phyloP scores from a whole-genome alignment of 2,329 filamentous ascomycete species.

The Cordyceps militaris region DNA sequence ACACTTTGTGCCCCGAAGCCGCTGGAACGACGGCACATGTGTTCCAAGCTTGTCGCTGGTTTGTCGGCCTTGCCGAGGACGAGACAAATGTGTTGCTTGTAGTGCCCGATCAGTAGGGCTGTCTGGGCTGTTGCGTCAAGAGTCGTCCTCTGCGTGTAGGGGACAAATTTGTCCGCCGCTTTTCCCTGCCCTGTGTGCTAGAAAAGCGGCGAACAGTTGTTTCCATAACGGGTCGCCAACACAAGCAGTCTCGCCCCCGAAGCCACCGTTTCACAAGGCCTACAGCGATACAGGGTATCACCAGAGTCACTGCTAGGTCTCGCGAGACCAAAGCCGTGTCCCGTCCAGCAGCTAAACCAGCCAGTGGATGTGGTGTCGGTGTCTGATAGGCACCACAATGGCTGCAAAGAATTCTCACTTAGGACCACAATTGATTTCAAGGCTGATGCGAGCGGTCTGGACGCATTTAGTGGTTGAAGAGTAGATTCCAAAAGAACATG shows the following conservation, averaged over 20 bases:
- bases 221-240: too few relatives aligned
- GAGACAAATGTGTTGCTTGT: too few relatives aligned
- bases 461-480: neutral
- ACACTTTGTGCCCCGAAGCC: conserved; percentile 16
- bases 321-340: neutral
- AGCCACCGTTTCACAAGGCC: neutral
- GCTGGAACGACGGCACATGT: conserved; percentile 17
- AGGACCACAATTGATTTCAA: neutral
- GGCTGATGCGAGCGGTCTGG: neutral
- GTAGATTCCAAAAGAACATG: neutral
- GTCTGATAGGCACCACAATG: neutral
- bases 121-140: too few relatives aligned
- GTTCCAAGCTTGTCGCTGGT: neutral
- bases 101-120: neutral
- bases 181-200: too few relatives aligned
- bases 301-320: conserved; percentile 5
- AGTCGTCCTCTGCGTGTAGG: too few relatives aligned
- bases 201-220: too few relatives aligned
- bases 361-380: neutral
- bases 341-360: neutral
- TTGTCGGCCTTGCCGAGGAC: neutral
- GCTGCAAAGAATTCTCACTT: neutral
- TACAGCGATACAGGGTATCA: neutral
- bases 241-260: neutral
- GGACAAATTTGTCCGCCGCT: too few relatives aligned